Evolutionary conservation across 148 eudicot species (phyloP), one percentile per base, ranked within the genome.

Genomic region (Silene conica): DNA sequence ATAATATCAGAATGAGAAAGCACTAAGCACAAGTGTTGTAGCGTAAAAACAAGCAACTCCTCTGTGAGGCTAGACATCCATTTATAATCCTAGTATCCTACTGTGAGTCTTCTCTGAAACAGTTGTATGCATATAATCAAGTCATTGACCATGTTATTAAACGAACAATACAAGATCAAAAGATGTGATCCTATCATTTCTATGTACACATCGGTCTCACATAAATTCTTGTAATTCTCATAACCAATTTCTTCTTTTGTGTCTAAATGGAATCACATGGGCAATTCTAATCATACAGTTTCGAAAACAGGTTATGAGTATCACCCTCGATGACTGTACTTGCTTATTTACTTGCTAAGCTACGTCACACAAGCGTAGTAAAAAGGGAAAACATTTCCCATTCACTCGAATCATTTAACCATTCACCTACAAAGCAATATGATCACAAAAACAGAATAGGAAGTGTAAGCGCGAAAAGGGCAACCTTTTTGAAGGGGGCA

Each of bases 401-500:
- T 11, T 20, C 63, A 59, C 26, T 23, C 12, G 1, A 59, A 50
- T 50, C 55, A 50, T 50, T 15, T 50, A 59, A 59, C 25, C 25
- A 8, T 21, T 59, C 3, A 19, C 19, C 69, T 65, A 11, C 69
- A 65, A 26, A 65, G 50, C 22, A 66, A 66, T 31, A 26, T 16
- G 20, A 63, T 16, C 43, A 38, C 67, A 22, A 26, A 23, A 2
- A 21, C 13, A 34, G 16, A 38, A 72, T 13, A n/a, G 4, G 2
- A 52, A 69, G 23, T 72, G 63, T 4, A 69, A 8, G 6, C 59
- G 3, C 14, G 4, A 14, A 63, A 73, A 52, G 63, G 22, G 14
- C 50, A 38, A 79, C 82, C 82, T 75, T 80, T 65, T 75, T 80
- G 65, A 63, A 26, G 48, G 75, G 52, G 23, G 21, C 38, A 63